A percentile compares a stretch with the other conserved stretches of the same genome.
Evolutionary conservation across 257 asterid species (phyloP).

Genomic region (Penstemon davidsonii): DNA sequence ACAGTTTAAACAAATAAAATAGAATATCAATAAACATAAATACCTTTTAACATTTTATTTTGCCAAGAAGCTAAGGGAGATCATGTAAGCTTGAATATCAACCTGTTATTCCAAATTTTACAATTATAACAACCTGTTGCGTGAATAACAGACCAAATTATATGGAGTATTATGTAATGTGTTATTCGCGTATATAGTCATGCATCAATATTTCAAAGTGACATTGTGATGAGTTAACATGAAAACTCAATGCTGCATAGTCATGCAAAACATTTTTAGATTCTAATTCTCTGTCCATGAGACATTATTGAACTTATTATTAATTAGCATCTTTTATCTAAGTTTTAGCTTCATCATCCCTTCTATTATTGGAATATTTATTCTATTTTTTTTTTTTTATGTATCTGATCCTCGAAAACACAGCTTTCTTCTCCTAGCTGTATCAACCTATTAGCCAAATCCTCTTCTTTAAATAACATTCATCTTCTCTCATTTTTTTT

Average conservation of each 20-base stretch:
- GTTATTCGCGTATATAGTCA: slow-evolving; percentile 1
- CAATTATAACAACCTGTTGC: slow-evolving; percentile 31
- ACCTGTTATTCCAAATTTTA: slow-evolving; percentile 25
- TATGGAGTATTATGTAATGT: slow-evolving; percentile 16
- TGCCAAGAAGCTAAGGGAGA: slow-evolving; percentile 18
- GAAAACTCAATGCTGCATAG: slow-evolving; percentile 29
- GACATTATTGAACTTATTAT: slow-evolving; percentile 50
- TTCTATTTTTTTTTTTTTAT: slow-evolving; percentile 36
- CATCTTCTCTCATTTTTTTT: slow-evolving; percentile 22
- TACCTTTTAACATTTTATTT: slow-evolving; percentile 4
- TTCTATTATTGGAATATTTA: slow-evolving; percentile 45
- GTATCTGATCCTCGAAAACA: slow-evolving; percentile 28
- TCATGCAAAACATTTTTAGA: slow-evolving; percentile 31
- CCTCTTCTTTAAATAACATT: slow-evolving; percentile 37
- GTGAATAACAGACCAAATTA: slow-evolving; percentile 10
- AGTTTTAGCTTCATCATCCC: slow-evolving; percentile 37
- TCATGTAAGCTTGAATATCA: not conserved
- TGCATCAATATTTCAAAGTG: not conserved
- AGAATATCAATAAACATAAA: not conserved
- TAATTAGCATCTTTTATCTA: slow-evolving; percentile 47
- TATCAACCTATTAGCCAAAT: slow-evolving; percentile 35
- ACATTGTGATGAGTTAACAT: slow-evolving; percentile 16
- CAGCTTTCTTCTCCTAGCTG: slow-evolving; percentile 42
- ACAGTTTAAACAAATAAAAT: not conserved
- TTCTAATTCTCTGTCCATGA: slow-evolving; percentile 64